Conservation (phyloP, 2,329 filamentous ascomycete species). For the Ceratocystiopsis sp. region DNA sequence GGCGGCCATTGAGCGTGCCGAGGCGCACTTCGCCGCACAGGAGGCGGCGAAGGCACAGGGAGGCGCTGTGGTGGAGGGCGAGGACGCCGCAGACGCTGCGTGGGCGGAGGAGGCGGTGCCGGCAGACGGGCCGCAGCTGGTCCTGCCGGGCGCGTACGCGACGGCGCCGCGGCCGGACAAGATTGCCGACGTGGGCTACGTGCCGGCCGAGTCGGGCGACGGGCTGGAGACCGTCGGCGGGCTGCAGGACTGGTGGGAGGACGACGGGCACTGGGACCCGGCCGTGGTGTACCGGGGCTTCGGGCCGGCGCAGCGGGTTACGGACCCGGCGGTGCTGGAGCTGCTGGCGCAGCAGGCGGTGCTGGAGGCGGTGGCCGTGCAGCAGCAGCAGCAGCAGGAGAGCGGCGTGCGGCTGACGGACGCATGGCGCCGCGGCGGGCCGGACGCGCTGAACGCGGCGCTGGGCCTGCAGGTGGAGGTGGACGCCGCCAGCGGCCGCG, state of each 20-base stretch:
- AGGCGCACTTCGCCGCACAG: too few relatives aligned
- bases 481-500: constrained; percentile 22
- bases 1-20: too few relatives aligned
- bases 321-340: constrained; percentile 28
- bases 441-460: constrained; percentile 17
- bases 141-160: constrained; percentile 10
- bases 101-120: not conserved
- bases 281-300: constrained; percentile 30
- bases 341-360: constrained; percentile 32
- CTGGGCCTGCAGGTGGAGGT: constrained; percentile 22
- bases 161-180: constrained; percentile 14
- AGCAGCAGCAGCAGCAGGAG: constrained; percentile 13
- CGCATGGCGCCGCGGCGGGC: constrained; percentile 17
- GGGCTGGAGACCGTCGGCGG: constrained; percentile 31
- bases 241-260: constrained; percentile 35
- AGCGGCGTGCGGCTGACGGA: constrained; percentile 14
- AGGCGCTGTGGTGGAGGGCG: too few relatives aligned
- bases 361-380: constrained; percentile 31
- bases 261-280: constrained; percentile 31
- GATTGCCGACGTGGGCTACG: constrained; percentile 23
- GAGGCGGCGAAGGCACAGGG: too few relatives aligned
- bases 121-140: constrained; percentile 7
- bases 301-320: constrained; percentile 20
- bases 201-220: constrained; percentile 26
- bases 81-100: constrained; percentile 1